Base-by-base conservation (phyloP, 1,284 basidiomycete genomes). In the Ceratobasidium sp. region DNA sequence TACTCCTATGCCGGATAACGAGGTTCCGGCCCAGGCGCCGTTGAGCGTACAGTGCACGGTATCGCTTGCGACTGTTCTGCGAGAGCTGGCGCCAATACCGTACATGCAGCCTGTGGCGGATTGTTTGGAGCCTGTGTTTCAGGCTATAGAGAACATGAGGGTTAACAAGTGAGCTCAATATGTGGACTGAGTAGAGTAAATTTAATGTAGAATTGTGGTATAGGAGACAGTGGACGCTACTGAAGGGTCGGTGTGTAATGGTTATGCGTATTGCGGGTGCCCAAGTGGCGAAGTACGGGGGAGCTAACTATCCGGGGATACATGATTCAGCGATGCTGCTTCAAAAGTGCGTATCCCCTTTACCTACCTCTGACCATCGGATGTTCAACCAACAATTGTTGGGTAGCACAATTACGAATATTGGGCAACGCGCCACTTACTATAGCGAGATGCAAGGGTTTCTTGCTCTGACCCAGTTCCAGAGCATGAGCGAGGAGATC, bases 211-310 rank as follows among this genome's bases (percentile, higher is more conserved):
- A n/a, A n/a, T n/a, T 5, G 7, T 5, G 23, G 4, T 6, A 18
- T 54, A 61, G 58, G n/a, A 35, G 43, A 35, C 58, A 61, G 38
- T 61, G 58, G 58, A 61, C 41, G 58, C 38, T 61, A 13, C 21
- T 61, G n/a, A 11, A 44, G 26, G 58, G 58, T 44, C 58, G 58
- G 23, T 61, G 58, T 44, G 58, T 61, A 18, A 61, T 61, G 58
- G 58, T 61, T 9, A 41, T 26, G 23, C 58, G 58, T 21, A 61
- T 61, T 8, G 58, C 32, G n/a, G 58, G 58, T 9, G 58, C 32
- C 2, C 58, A 61, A 44, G 58, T 61, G 8, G n/a, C n/a, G 58
- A 61, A 44, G 14, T 41, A 41, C 43, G 58, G 58, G 7, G n/a
- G 28, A n/a, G 38, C n/a, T 2, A 35, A 61, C 2, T 61, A 61